Base-by-base conservation (phyloP, 2,329 filamentous ascomycete genomes). In the Thielaviopsis euricoi region DNA sequence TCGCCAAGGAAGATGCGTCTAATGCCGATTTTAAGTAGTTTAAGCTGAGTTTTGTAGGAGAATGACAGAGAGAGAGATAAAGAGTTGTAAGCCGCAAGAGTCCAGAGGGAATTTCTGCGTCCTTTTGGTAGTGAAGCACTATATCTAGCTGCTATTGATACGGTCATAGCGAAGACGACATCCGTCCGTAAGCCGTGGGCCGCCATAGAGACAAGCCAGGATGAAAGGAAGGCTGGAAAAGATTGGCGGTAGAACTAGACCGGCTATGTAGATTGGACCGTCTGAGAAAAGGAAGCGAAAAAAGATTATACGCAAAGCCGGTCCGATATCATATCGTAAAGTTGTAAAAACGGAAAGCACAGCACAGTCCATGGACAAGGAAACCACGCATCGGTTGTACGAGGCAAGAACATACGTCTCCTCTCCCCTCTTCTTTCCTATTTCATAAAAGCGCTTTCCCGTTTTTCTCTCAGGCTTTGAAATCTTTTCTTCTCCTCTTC, bases 361-460 rank as follows among this genome's bases (percentile, higher is more conserved):
- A 43, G 15, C 29, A 17, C 29, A 33, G 9, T 10, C 29, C 29
- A 33, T 2, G 29, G 37, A n/a, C 15, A 54, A 55, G 25, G 46
- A 55, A 46, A 13, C 17, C 46, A 48, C 53, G 46, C 22, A 37
- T 23, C 37, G 52, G 26, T 40, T 53, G 52, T n/a, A 40, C 29
- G 52, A 29, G 52, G 52, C 19, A 37, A 53, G 21, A 37, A 53
- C 37, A 12, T 46, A 22, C 43, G 37, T 50, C 37, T 60, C 50
- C 33, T 52, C 37, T 52, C 57, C 37, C 48, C 37, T 52, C 57
- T 26, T 40, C 54, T 53, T 53, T 25, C 26, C 53, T 62, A 29
- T 48, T 19, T 21, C 43, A 48, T 48, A 21, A 48, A 21, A 19
- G 17, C 4, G 7, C 43, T 21, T 48, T 48, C 43, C 43, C 4